These are phyloP conservation scores for Miscanthus lutarioriparius DNA, from an alignment of 176 grass and related monocot genomes.

Conservation along the genomic window DNA sequence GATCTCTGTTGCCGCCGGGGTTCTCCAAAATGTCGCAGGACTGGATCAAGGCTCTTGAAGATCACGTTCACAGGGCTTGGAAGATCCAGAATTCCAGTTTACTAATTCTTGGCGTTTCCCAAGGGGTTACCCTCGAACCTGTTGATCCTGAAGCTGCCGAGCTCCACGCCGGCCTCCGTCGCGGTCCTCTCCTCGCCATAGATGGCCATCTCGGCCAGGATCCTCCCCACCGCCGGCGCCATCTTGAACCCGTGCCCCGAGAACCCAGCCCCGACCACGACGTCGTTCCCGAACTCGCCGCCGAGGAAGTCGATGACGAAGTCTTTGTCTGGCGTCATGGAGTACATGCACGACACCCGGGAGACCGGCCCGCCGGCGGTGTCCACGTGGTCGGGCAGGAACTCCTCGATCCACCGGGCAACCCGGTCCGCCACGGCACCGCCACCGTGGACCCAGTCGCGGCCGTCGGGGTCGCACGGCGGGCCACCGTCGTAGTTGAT, in stretches of 20 bases:
- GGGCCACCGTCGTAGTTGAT: conserved; percentile 65
- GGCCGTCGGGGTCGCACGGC: conserved; percentile 61
- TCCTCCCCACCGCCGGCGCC: conserved; percentile 59
- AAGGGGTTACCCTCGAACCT: conserved; percentile 44
- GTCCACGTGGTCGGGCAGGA: conserved; percentile 45
- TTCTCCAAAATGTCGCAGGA: too few relatives aligned
- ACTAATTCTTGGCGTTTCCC: conserved; percentile 40
- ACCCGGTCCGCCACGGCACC: conserved; percentile 15
- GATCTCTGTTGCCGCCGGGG: too few relatives aligned
- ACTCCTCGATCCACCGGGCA: conserved; percentile 49
- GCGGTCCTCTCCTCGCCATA: conserved; percentile 32
- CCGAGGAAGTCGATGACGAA: conserved; percentile 77
- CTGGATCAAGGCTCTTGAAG: too few relatives aligned
- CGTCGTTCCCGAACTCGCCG: conserved; percentile 54
- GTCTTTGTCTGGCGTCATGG: conserved; percentile 82
- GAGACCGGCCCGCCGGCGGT: conserved; percentile 37
- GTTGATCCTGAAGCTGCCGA: conserved; percentile 43
- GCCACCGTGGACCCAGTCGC: conserved; percentile 38
- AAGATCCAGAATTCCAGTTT: not conserved
- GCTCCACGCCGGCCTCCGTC: conserved; percentile 36
- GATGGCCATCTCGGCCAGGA: conserved; percentile 66
- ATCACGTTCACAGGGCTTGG: too few relatives aligned
- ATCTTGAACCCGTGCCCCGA: conserved; percentile 86
- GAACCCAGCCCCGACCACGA: conserved; percentile 69
- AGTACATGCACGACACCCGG: conserved; percentile 70